These are phyloP conservation scores for Neurospora sp. DNA, from an alignment of 495 filamentous ascomycete genomes.

Conservation along the genomic window DNA sequence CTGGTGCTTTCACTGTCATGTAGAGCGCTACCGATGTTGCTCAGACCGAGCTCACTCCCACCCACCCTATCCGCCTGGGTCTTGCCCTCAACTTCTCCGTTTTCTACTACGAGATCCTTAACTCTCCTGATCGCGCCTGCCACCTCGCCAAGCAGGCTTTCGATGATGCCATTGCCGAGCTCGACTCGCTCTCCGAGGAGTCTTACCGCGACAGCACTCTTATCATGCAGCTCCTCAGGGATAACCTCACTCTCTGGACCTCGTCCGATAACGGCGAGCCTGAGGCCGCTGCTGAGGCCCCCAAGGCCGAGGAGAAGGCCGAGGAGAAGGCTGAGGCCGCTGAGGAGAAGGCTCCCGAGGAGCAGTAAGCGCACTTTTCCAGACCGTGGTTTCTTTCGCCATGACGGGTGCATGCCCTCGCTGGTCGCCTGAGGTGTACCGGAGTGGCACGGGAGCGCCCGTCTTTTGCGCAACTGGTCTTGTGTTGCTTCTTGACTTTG, in stretches of 20 bases:
- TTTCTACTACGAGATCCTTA: conserved; percentile 99
- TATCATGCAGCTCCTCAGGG: conserved; percentile 99
- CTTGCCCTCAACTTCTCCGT: conserved; percentile 99
- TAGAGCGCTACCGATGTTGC: conserved; percentile 97
- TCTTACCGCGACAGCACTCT: conserved; percentile 99
- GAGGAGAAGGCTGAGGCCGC: conserved; percentile 42
- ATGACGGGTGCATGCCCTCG: conserved; percentile 3
- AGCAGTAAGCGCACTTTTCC: conserved; percentile 14
- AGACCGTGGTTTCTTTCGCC: conserved; percentile 5
- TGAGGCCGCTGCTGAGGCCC: conserved; percentile 52
- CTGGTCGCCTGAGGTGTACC: conserved; percentile 2
- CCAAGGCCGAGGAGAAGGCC: conserved; percentile 55
- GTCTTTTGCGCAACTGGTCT: conserved; percentile 8
- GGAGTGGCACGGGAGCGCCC: neutral
- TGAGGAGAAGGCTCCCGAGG: conserved; percentile 40
- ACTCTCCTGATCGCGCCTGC: conserved; percentile 97
- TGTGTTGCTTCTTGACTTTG: conserved; percentile 4
- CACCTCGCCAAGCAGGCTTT: conserved; percentile 99
- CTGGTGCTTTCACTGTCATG: neutral
- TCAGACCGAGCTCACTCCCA: conserved; percentile 92
- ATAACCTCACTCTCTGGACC: conserved; percentile 99
- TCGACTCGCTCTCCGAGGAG: conserved; percentile 96
- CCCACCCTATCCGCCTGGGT: conserved; percentile 96
- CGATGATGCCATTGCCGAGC: conserved; percentile 97
- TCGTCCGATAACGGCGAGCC: conserved; percentile 84